Percentiles rank a stretch among this genome's conserved stretches.
Conservation (phyloP, 495 filamentous ascomycete species). For the Penicillium crystallinum region DNA sequence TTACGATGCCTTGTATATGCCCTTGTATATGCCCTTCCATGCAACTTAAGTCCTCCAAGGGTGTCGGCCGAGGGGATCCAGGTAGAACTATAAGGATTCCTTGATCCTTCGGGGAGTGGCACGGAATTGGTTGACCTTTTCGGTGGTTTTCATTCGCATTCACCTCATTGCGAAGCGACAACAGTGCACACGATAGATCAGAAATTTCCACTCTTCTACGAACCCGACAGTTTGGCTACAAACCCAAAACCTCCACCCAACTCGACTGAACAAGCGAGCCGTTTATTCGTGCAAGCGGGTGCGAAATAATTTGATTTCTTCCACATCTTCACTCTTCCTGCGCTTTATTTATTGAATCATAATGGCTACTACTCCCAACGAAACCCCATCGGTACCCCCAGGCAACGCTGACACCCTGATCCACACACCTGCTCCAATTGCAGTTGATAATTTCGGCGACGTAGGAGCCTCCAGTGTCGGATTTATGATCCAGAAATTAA, state of each 20-base stretch:
- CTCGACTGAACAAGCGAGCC: not conserved
- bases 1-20: too few species aligned
- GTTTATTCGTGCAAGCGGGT: too few species aligned
- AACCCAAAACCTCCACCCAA: slow-evolving; percentile 2
- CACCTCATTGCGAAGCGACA: too few species aligned
- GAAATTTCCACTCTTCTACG: not conserved
- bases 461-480: slow-evolving; percentile 6
- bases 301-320: not conserved
- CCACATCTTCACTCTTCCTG: too few species aligned
- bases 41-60: too few species aligned
- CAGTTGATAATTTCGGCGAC: slow-evolving; percentile 10
- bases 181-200: slow-evolving; percentile 5
- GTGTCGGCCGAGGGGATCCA: too few species aligned
- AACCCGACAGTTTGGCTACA: slow-evolving; percentile 12
- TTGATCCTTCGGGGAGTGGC: too few species aligned
- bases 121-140: too few species aligned
- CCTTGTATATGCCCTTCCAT: too few species aligned
- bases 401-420: slow-evolving; percentile 1
- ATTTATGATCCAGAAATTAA: not conserved
- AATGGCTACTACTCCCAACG: not conserved
- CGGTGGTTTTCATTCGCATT: too few species aligned
- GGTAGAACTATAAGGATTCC: too few species aligned
- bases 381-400: not conserved
- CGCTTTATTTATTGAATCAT: not conserved
- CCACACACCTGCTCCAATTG: slow-evolving; percentile 10